Conservation (phyloP, 768 basidiomycete genomes). For the Amanita brunnescens region DNA sequence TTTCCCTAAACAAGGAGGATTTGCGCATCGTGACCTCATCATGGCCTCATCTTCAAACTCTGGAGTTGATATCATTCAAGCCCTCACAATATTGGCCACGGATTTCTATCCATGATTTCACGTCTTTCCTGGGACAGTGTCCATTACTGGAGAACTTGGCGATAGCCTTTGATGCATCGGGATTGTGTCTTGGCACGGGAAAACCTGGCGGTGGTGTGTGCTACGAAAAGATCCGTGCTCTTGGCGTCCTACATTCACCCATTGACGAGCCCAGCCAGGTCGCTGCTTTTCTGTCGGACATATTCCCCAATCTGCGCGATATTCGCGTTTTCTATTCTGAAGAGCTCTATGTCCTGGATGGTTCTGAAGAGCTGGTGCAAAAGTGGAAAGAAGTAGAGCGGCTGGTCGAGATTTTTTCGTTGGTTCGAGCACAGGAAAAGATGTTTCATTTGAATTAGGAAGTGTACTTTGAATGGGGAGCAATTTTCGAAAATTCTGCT, state of each 20-base stretch:
- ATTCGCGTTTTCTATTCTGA: neutral
- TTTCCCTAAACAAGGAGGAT: neutral
- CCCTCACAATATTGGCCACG: neutral
- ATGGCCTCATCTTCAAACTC: neutral
- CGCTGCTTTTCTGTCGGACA: constrained; percentile 1
- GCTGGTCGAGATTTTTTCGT: neutral
- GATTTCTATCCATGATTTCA: neutral
- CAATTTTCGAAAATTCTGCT: too few relatives aligned
- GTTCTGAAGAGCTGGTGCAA: neutral
- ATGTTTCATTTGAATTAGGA: too few relatives aligned
- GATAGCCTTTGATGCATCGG: neutral
- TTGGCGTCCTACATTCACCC: neutral
- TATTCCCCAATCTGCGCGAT: neutral
- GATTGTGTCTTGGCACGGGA: neutral
- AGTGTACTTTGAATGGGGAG: neutral
- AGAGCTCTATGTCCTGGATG: neutral
- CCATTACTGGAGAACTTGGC: neutral
- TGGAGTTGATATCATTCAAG: neutral
- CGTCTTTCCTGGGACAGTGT: neutral
- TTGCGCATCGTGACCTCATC: neutral
- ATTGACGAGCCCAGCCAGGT: neutral
- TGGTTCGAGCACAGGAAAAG: neutral
- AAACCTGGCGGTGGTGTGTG: neutral
- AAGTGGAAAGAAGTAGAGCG: neutral
- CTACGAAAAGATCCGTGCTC: neutral